Base-by-base conservation (phyloP, 306 rosid species). In the Dryas alaskensis region DNA sequence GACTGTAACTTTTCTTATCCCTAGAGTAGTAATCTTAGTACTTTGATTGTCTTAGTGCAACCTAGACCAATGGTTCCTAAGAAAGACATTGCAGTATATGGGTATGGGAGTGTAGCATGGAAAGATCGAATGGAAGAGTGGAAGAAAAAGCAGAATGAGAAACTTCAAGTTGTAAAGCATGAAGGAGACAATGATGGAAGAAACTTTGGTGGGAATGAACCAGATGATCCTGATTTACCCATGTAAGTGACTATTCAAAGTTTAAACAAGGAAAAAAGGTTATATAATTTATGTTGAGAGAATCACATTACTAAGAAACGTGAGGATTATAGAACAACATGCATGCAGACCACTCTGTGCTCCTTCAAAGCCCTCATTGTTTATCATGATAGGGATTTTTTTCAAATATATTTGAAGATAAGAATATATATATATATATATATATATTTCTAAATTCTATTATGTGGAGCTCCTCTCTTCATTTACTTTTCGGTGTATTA, bases 21-120 rank as follows among this genome's bases (percentile, higher is more conserved):
- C 60, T 74, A 57, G n/a, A 45, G 73, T 79, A 42, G 12, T 67
- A 73, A 85, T 37, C 25, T 22, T 70, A 52, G 16, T 46, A 44
- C 53, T 78, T 76, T 57, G 54, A 47, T 69, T 78, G 52, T 76
- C 49, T 22, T 19, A 92, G 98, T 86, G 87, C 98, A 94, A 86
- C 88, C 97, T 53, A 88, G 99, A 79, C 96, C 99, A 2, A 90
- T 94, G 99, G 98, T 85, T 73, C 98, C 96, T 17, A 85, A 92
- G 83, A 94, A 94, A 82, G 99, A 94, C 76, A 85, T 94, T 68
- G 97, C 98, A 0, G 93, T 87, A 37, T 94, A 94, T 83, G 99
- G 99, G 50, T 94, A 92, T 78, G 99, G 99, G 69, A 94, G 98
- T 80, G 97, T 94, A 53, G 90, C 89, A 25, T 94, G 99, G 99